These are phyloP conservation scores for Blastocladiella emersonii DNA, from an alignment of 371 early-diverging fungal species.

Conservation along the genomic window DNA sequence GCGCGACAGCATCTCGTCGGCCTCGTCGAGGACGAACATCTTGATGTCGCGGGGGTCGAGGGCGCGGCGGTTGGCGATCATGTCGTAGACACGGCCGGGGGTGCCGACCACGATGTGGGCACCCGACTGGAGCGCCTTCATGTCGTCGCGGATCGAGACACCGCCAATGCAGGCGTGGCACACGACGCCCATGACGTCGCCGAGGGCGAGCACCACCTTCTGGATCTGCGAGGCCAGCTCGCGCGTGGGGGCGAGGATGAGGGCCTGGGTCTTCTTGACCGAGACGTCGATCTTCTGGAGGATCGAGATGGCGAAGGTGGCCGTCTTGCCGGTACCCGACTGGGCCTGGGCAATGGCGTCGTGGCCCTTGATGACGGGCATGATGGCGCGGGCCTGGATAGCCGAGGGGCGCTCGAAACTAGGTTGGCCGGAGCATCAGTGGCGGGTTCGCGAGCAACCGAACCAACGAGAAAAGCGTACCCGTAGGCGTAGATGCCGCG, in stretches of 20 bases:
- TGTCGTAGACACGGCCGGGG: conserved; percentile 98
- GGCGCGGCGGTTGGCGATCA: conserved; percentile 76
- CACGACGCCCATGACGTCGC: conserved; percentile 86
- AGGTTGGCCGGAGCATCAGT: neutral
- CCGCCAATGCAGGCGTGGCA: conserved; percentile 98
- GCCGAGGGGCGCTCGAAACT: conserved; percentile 79
- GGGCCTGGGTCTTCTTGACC: conserved; percentile 80
- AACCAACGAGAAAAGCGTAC: conserved; percentile 16
- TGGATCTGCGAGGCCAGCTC: conserved; percentile 98
- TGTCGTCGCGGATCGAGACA: conserved; percentile 81
- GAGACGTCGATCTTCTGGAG: conserved; percentile 85
- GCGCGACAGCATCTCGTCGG: conserved; percentile 94
- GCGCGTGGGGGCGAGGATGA: conserved; percentile 97
- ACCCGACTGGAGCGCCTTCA: conserved; percentile 52
- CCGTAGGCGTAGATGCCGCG: conserved; percentile 96
- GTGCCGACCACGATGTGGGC: conserved; percentile 96
- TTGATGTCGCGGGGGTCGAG: conserved; percentile 82
- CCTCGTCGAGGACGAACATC: conserved; percentile 98
- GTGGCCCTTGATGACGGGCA: conserved; percentile 77
- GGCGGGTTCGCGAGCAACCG: neutral
- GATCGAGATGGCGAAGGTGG: conserved; percentile 96
- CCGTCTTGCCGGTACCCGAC: conserved; percentile 99
- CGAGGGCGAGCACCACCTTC: conserved; percentile 78
- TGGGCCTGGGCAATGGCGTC: conserved; percentile 99
- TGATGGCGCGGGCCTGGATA: conserved; percentile 96